These are phyloP conservation scores for Fusarium buxicola DNA, from an alignment of 2,329 filamentous ascomycete species.

Conservation along the genomic window DNA sequence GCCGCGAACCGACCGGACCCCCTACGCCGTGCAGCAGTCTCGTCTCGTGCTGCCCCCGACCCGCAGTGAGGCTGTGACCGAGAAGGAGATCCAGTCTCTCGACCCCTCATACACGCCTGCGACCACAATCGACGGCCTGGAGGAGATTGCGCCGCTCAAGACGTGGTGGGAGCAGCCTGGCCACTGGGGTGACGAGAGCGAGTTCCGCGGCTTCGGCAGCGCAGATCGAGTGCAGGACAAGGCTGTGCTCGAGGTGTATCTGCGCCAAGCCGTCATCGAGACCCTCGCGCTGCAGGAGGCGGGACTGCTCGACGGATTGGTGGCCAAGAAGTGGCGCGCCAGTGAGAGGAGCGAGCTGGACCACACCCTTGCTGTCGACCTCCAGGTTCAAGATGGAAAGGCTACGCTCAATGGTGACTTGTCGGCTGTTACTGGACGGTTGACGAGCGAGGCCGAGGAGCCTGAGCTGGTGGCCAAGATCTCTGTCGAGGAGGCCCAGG, in stretches of 20 bases:
- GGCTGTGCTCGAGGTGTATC: slow-evolving; percentile 59
- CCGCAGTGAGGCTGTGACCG: slow-evolving; percentile 50
- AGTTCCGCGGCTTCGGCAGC: slow-evolving; percentile 59
- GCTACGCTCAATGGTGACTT: slow-evolving; percentile 55
- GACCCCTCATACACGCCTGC: slow-evolving; percentile 62
- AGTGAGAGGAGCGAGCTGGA: slow-evolving; percentile 50
- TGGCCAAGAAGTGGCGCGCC: slow-evolving; percentile 50
- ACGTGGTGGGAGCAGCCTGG: slow-evolving; percentile 66
- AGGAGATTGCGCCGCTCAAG: slow-evolving; percentile 59
- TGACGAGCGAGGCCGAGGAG: slow-evolving; percentile 48
- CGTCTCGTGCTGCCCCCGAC: slow-evolving; percentile 50
- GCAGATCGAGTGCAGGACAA: slow-evolving; percentile 56
- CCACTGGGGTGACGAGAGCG: slow-evolving; percentile 62
- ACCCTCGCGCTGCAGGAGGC: slow-evolving; percentile 57
- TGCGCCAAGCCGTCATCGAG: slow-evolving; percentile 65
- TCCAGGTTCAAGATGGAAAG: slow-evolving; percentile 56
- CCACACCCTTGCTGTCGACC: slow-evolving; percentile 50
- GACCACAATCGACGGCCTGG: slow-evolving; percentile 56
- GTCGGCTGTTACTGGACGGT: slow-evolving; percentile 47
- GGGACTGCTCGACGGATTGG: slow-evolving; percentile 48
- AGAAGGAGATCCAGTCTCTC: slow-evolving; percentile 47
- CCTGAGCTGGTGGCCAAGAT: slow-evolving; percentile 41
- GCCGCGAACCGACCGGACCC: slow-evolving; percentile 38
- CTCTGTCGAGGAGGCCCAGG: slow-evolving; percentile 55
- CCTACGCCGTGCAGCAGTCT: slow-evolving; percentile 44